Evolutionary conservation across 116 monocot genomes (phyloP), one percentile per base, ranked within the genome.

Genomic region (Posidonia oceanica): DNA sequence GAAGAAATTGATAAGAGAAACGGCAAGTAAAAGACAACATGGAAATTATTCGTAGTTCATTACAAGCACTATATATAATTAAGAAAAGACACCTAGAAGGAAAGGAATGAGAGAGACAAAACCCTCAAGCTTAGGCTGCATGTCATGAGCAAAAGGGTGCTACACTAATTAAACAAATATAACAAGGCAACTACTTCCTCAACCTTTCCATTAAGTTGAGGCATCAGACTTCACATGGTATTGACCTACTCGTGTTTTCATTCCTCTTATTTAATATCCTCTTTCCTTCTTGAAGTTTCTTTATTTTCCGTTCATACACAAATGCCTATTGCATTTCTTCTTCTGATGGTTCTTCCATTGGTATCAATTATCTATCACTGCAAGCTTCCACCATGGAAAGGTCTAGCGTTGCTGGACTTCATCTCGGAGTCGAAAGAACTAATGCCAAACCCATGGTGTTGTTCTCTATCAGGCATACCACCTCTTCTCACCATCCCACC

Each of bases 341-440:
- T 29, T 29, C 29, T 29, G 29, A 29, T 29, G 29, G 29, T 29
- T 29, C 29, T 29, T 29, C 1, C 29, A 29, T 29, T 29, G 29
- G 29, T 29, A 29, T 29, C 29, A 29, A 29, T 29, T 58, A 18
- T 21, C 23, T 10, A 14, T 68, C 68, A 75, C 59, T 69, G 69
- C 52, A 75, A 36, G 52, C 60, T 74, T 18, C 79, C 79, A 14
- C 76, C 76, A 6, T 40, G 12, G 68, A 85, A 84, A 7, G 81
- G 70, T 36, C 39, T 38, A 37, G 63, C 70, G 5, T 74, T 74
- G 7, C 57, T 69, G 0, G 75, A 74, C 69, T 79, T 83, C 72
- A 88, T 76, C 36, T 85, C 84, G 10, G 80, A 64, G 57, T 84
- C 82, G 54, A 87, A 70, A 0, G 75, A 67, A 11, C 76, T 74